Evolutionary conservation across 495 filamentous ascomycete species (phyloP).

Genomic region (Daldinia grandis): DNA sequence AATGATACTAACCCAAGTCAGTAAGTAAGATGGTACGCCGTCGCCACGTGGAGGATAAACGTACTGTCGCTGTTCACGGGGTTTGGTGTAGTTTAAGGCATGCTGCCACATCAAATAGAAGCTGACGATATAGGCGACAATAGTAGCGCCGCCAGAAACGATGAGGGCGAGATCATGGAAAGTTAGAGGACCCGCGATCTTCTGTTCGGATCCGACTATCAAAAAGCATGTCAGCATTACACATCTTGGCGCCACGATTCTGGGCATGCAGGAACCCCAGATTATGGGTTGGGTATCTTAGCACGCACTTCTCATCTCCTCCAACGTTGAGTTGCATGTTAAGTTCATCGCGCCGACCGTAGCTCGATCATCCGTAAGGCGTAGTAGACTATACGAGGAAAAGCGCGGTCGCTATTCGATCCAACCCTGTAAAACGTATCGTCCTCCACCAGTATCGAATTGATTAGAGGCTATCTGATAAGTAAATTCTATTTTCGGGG

Average conservation of each 20-base stretch:
- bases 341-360: conserved; percentile 44
- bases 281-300: conserved; percentile 22
- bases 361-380: conserved; percentile 17
- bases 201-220: conserved; percentile 50
- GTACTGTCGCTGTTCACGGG: conserved; percentile 81
- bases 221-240: conserved; percentile 38
- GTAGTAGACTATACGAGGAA: background rate
- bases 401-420: conserved; percentile 1
- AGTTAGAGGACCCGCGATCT: conserved; percentile 57
- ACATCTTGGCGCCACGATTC: conserved; percentile 39
- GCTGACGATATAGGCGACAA: conserved; percentile 64
- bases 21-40: conserved; percentile 21
- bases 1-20: conserved; percentile 66
- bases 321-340: conserved; percentile 64
- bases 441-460: conserved; percentile 9
- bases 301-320: conserved; percentile 63
- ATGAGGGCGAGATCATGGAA: conserved; percentile 65
- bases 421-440: background rate
- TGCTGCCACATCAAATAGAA: conserved; percentile 77
- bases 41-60: conserved; percentile 30
- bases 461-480: background rate
- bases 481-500: conserved; percentile 8
- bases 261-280: conserved; percentile 35
- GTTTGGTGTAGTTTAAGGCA: conserved; percentile 83
- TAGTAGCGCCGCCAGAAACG: conserved; percentile 62